These are phyloP conservation scores for Kodamaea sp. DNA, from an alignment of 1,139 yeast genomes.

Conservation along the genomic window DNA sequence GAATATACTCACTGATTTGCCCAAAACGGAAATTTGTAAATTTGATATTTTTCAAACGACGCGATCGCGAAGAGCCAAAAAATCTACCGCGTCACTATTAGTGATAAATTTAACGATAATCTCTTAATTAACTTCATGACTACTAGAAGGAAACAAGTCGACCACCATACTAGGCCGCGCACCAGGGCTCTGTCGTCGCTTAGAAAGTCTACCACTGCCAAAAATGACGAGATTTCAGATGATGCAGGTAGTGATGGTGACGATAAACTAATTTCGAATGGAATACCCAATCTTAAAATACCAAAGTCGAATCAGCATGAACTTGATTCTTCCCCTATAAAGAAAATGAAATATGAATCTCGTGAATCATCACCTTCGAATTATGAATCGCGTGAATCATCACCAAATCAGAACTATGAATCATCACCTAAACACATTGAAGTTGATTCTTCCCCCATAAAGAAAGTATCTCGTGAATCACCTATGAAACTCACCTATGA, in stretches of 20 bases:
- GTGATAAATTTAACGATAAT: no score
- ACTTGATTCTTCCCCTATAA: not conserved
- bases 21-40: no score
- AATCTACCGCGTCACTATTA: no score
- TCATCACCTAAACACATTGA: constrained; percentile 3
- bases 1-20: no score
- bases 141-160: constrained; percentile 1
- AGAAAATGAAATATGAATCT: not conserved
- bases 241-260: no score
- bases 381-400: not conserved
- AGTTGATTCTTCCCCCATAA: constrained; percentile 27
- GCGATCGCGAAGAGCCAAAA: no score
- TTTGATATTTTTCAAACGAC: no score
- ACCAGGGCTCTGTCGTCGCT: constrained; percentile 4
- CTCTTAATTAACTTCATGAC: not conserved
- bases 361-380: constrained; percentile 26
- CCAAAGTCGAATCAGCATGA: not conserved
- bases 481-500: constrained; percentile 2
- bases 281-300: no score
- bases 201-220: not conserved
- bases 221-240: no score
- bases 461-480: no score
- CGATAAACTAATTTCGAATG: no score
- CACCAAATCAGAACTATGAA: not conserved
- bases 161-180: constrained; percentile 1